Evolutionary conservation across 495 filamentous ascomycete species (phyloP), one percentile per base, ranked within the genome.

Genomic region (Penicillium robsamsonii): DNA sequence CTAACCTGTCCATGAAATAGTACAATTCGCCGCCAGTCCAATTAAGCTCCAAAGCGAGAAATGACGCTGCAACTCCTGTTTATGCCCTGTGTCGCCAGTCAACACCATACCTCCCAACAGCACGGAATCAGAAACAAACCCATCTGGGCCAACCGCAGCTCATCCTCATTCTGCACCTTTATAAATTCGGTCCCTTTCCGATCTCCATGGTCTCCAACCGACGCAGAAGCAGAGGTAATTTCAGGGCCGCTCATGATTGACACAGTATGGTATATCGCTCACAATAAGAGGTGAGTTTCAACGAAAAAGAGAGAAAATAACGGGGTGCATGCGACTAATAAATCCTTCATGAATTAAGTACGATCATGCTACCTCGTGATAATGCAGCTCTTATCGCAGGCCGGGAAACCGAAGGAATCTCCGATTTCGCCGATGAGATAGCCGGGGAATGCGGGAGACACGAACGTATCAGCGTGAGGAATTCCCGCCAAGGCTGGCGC

Each of bases 121-220:
- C 29, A 5, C n/a, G 4, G 18, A 38, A 37, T 5, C 12, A 48
- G n/a, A 17, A 45, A 61, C 66, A 12, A 53, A 75, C 72, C 72
- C 72, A 75, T 75, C 46, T 75, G 72, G 24, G 72, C 72, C 70
- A 75, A 43, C 47, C 72, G 70, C 56, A 74, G 46, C 55, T 75
- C 72, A 48, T 75, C 72, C 25, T 65, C 62, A 68, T 74, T 58
- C 17, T 62, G 63, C 2, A 65, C 64, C 30, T 60, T 63, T 30
- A 67, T 53, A 4, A 49, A n/a, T 0, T 45, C 55, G 5, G 45
- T n/a, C 3, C 2, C 29, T 43, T 60, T 41, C 9, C 33, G 20
- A 17, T 54, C 50, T 12, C 47, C 49, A 30, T 27, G 11, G 3
- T 25, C 27, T 3, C 22, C 40, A 17, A 22, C 12, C 24, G 29